phyloP scores from a whole-genome alignment of 2,329 filamentous ascomycete genomes.

The Talaromyces amestolkiae region DNA sequence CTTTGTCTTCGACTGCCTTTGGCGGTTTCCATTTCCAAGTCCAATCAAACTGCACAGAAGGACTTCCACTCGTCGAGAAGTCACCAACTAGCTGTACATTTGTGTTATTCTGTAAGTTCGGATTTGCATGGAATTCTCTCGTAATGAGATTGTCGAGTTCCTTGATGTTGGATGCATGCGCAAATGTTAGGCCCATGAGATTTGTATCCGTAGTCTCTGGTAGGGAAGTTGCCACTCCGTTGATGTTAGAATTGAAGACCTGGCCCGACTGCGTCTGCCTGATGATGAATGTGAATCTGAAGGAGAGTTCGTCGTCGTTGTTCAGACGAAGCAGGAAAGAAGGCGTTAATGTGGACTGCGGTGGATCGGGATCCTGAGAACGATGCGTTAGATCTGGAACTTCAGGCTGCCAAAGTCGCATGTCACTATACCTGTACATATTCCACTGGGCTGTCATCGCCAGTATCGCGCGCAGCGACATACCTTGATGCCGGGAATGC shows the following conservation, averaged over 20 bases:
- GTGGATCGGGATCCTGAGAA: constrained; percentile 71
- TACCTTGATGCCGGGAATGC: constrained; percentile 80
- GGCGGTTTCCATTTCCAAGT: constrained; percentile 96
- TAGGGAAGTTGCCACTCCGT: constrained; percentile 51
- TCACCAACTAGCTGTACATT: constrained; percentile 96
- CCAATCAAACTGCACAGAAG: constrained; percentile 88
- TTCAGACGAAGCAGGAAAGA: constrained; percentile 80
- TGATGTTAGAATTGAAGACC: constrained; percentile 52
- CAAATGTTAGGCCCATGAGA: constrained; percentile 86
- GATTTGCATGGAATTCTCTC: constrained; percentile 92
- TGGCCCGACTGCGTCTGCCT: constrained; percentile 52
- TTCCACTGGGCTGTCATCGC: constrained; percentile 76
- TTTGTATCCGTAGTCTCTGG: constrained; percentile 63
- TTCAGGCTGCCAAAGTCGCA: constrained; percentile 4
- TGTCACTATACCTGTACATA: constrained; percentile 75
- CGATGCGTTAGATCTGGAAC: neutral
- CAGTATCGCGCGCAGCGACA: constrained; percentile 66
- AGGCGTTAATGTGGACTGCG: constrained; percentile 50
- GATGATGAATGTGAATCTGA: constrained; percentile 88
- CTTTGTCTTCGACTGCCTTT: constrained; percentile 73
- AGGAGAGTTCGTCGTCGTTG: constrained; percentile 88
- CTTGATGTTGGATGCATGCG: constrained; percentile 78
- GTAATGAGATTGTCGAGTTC: constrained; percentile 94
- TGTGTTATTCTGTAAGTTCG: constrained; percentile 93
- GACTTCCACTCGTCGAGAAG: constrained; percentile 76